Base-by-base conservation (phyloP, 164 flowering plant genomes). In the Aristolochia californica region DNA sequence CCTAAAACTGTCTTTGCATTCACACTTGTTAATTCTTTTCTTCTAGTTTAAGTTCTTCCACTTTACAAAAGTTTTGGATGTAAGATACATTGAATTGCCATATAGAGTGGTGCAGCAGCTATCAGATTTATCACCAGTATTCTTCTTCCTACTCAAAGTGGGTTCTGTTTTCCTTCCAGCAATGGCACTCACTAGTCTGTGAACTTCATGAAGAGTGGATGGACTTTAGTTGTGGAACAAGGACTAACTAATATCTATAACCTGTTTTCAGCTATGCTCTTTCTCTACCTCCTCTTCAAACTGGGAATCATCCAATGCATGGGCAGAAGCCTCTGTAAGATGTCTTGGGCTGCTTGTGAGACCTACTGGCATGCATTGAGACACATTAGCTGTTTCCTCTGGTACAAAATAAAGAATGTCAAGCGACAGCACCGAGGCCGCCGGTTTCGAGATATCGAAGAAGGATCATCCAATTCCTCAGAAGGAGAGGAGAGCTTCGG, bases 301-400 rank as follows among this genome's bases (percentile, higher is more conserved):
- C 21, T 83, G 60, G 89, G 94, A 45, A 65, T 86, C 47, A 68
- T 78, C 68, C 84, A 83, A 70, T 86, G 87, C 78, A 66, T 80
- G 14, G 75, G 60, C 45, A 82, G 70, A 74, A 79, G 80, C 75
- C 67, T 86, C 0, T 82, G 81, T 54, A 86, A 80, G 68, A 77
- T 83, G 81, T 67, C 82, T 4, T 83, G 87, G 78, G 80, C 77
- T 28, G 78, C 74, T 0, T 86, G 84, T 55, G 73, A 72, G 54
- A 60, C 82, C 1, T 86, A 79, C 56, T 83, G 83, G 74, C 58
- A 28, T 38, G 72, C 83, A 24, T 12, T 80, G 14, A 69, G 63
- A 62, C 71, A 79, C 48, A 61, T 76, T 17, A 62, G 74, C 13
- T 77, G 83, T 55, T 82, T 76, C 66, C 62, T 78, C 21, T 81